Conservation (phyloP, 306 rosid species). For the Prunus mira region DNA sequence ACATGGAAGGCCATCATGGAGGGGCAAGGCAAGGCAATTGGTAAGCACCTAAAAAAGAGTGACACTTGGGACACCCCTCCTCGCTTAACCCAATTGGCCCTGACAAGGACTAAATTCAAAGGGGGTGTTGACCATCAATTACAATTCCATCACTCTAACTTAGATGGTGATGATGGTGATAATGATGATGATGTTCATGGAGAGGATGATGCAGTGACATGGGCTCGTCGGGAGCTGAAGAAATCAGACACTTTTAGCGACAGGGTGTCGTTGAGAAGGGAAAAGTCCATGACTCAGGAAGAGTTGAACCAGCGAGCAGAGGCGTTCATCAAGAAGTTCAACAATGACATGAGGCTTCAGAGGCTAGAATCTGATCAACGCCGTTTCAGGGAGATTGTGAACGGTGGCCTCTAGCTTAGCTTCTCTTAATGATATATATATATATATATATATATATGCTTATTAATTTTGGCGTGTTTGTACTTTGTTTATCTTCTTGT, state of each 20-base stretch:
- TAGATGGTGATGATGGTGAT: slow-evolving; percentile 1
- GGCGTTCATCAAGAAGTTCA: slow-evolving; percentile 60
- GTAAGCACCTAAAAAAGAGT: slow-evolving; percentile 43
- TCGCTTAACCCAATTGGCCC: not conserved
- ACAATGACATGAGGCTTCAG: slow-evolving; percentile 59
- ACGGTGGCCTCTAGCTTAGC: slow-evolving; percentile 27
- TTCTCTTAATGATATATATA: not conserved
- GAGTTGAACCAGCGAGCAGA: slow-evolving; percentile 64
- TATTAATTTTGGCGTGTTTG: not conserved
- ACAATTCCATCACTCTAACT: not conserved
- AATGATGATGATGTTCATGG: not conserved
- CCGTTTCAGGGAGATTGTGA: slow-evolving; percentile 48
- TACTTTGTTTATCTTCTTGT: not conserved
- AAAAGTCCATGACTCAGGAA: slow-evolving; percentile 66
- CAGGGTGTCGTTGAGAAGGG: slow-evolving; percentile 50
- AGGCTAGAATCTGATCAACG: slow-evolving; percentile 79
- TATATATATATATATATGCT: too few relatives aligned
- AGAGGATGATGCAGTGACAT: slow-evolving; percentile 47
- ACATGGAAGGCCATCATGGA: slow-evolving; percentile 61
- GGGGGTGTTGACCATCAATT: not conserved
- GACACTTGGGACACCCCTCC: slow-evolving; percentile 44
- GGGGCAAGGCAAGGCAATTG: slow-evolving; percentile 24
- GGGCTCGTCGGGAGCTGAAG: slow-evolving; percentile 60
- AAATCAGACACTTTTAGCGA: slow-evolving; percentile 70
- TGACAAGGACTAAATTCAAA: not conserved